Evolutionary conservation across 2,329 filamentous ascomycete genomes (phyloP), one percentile per base, ranked within the genome.

Genomic region (Alternaria panax): DNA sequence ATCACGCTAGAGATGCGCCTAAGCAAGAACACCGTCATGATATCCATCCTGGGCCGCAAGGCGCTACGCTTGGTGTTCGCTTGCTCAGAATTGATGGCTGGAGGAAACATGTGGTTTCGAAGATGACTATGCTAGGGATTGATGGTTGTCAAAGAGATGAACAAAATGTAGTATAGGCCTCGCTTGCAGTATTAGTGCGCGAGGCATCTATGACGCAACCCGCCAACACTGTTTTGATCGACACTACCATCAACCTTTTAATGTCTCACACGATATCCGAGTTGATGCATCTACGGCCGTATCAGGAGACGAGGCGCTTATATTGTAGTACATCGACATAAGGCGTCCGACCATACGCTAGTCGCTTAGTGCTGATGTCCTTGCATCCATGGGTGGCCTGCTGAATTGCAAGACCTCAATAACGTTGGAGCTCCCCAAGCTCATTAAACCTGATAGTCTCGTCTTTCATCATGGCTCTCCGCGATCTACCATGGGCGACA

Each of bases 401-500:
- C 5, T 22, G 12, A 45, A 6, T 20, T 22, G 12, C 25, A 38
- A 25, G 1, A 41, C 27, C 20, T 46, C 28, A 32, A 45, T 14
- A 12, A 41, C 28, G 3, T 20, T 50, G 18, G 16, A 2, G 3
- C 22, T n/a, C 12, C 25, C 30, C 51, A 36, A 3, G 14, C 6
- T 7, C 24, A 27, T 7, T 16, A 11, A n/a, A 7, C 8, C 22
- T 36, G 5, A 18, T 7, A 28, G 16, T 9, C 14, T 51, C 3
- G n/a, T n/a, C 16, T 12, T 41, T 36, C 46, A 46, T 38, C 9
- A 62, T 64, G 65, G 34, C 45, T 16, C 22, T 56, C 12, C 11
- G 36, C 14, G 40, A 38, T 7, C 56, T 62, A 34, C 62, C 69
- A 51, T 72, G 62, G 68, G 45, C 59, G 9, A 57, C 52, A 16